phyloP scores from a whole-genome alignment of 192 early-diverging fungal species.

The Linnemannia elongata region DNA sequence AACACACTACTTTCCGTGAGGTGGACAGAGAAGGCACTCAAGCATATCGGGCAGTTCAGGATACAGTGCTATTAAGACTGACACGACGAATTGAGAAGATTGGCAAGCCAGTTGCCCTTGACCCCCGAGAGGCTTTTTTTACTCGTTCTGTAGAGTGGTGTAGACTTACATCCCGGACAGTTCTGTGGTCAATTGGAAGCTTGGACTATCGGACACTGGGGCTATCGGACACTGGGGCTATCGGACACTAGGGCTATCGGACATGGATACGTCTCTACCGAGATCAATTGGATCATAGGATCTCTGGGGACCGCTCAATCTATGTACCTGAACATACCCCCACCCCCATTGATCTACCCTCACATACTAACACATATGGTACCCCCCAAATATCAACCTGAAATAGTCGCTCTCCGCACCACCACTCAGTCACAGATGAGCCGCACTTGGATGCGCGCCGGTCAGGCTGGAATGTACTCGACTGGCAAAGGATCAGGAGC shows the following conservation, averaged over 20 bases:
- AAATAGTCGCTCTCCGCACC: slow-evolving; percentile 28
- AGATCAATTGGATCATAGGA: not conserved
- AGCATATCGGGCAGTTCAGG: not conserved
- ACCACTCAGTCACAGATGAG: slow-evolving; percentile 13
- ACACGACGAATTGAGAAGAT: not conserved
- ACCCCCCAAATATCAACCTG: not conserved
- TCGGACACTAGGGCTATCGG: not conserved
- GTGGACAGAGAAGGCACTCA: no score
- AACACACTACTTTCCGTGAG: not conserved
- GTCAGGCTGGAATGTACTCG: slow-evolving; percentile 43
- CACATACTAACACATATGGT: not conserved
- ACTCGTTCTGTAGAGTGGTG: not conserved
- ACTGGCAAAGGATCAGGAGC: slow-evolving; percentile 35
- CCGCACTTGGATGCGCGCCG: slow-evolving; percentile 39
- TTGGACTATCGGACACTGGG: not conserved
- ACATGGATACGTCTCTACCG: not conserved
- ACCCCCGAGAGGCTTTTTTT: not conserved
- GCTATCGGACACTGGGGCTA: not conserved
- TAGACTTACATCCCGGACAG: not conserved
- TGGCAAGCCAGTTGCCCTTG: not conserved
- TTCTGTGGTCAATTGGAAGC: not conserved
- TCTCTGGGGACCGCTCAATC: not conserved
- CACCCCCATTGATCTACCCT: not conserved
- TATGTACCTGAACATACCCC: not conserved
- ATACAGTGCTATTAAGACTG: not conserved